Evolutionary conservation across 257 asterid species (phyloP).

Genomic region (Eucommia ulmoides): DNA sequence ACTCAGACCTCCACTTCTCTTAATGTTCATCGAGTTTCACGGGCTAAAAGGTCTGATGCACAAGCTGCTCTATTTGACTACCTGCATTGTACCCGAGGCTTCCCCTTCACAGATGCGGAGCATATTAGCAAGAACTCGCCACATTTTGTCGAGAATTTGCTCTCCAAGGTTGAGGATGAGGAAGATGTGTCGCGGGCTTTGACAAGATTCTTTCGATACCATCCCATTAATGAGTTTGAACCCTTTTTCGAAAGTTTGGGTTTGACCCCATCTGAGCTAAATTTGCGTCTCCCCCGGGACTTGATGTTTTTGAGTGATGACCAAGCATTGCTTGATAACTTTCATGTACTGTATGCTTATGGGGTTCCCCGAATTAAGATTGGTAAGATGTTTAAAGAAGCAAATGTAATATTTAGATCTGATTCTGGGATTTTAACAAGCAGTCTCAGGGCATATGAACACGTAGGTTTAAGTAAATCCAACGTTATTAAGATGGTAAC

Average conservation of each 20-base stretch:
- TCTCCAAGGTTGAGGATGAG: constrained; percentile 39
- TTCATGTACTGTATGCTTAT: constrained; percentile 50
- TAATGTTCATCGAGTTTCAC: constrained; percentile 14
- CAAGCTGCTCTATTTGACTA: constrained; percentile 75
- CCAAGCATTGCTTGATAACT: constrained; percentile 50
- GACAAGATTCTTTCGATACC: constrained; percentile 50
- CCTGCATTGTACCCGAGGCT: constrained; percentile 73
- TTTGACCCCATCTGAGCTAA: constrained; percentile 35
- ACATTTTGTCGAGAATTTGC: constrained; percentile 33
- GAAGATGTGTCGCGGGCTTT: constrained; percentile 46
- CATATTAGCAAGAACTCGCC: constrained; percentile 87
- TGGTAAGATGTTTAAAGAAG: constrained; percentile 74
- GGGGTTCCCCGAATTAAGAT: constrained; percentile 67
- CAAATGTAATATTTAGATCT: constrained; percentile 34
- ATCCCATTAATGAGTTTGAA: constrained; percentile 86
- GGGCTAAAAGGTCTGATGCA: constrained; percentile 44
- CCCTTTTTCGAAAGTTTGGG: constrained; percentile 92
- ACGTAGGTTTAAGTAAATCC: constrained; percentile 48
- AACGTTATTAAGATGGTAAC: constrained; percentile 49
- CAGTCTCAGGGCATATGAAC: constrained; percentile 54
- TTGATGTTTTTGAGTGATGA: constrained; percentile 59
- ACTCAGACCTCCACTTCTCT: constrained; percentile 10
- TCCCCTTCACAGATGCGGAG: constrained; percentile 63
- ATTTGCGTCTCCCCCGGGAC: constrained; percentile 49
- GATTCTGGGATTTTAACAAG: constrained; percentile 29